Evolutionary conservation across 169 alveolate genomes (phyloP), one percentile per base, ranked within the genome.

Genomic region (Plasmodium coatneyi): DNA sequence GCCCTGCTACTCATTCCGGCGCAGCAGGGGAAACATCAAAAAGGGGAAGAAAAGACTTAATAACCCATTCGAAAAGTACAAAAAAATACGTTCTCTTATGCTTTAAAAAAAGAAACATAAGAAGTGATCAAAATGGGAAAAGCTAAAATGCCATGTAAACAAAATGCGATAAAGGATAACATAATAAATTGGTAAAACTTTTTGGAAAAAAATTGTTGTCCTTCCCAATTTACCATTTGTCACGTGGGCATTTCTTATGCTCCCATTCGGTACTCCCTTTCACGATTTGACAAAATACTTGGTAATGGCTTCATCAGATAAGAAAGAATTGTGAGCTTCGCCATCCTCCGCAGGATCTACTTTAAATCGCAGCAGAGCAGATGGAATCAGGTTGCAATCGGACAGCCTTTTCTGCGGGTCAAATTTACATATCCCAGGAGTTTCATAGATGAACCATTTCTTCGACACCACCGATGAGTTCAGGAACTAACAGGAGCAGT

Each of bases 381-480:
- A 34, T 28, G 93, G 93, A 6, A 86, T 46, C n/a, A 86, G 72
- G 70, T 56, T 86, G 66, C 80, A 86, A 74, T 74, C 84, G 32
- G 66, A 86, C 9, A 86, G 84, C 34, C 71, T 86, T 86, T 86
- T 86, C 14, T 86, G 70, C 28, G 84, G 84, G 46, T 86, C 93
- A 76, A 86, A 86, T 86, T 86, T 86, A 12, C 86, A 30, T 74
- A 86, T 86, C 30, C 93, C 93, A 19, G 93, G 93, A 19, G 93
- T 86, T 86, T 86, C 93, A 86, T 86, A 86, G 41, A 86, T 74
- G 71, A 32, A 86, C 93, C 93, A 86, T 9, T 70, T 74, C 71
- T 78, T 56, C 16, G 86, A 39, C 30, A 71, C 54, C 28, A 86
- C 46, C 3, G 93, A 74, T 4, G 78, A 34, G 22, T 76, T 72